Evolutionary conservation across 1,284 basidiomycete genomes (phyloP).

Genomic region (Ceratobasidium sp.): DNA sequence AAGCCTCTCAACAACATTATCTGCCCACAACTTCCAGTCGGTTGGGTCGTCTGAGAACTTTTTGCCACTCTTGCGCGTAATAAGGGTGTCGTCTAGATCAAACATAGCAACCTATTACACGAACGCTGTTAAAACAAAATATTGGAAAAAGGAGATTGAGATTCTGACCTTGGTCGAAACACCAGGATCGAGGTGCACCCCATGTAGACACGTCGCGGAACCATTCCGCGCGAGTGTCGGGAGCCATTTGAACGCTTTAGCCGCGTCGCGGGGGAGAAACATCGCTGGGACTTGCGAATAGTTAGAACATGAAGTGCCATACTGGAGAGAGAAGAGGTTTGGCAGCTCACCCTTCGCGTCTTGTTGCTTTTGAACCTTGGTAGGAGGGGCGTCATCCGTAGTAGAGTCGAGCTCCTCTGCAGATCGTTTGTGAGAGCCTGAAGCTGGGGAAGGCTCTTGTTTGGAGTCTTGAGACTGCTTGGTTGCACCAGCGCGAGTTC

Average conservation of each 20-base stretch:
- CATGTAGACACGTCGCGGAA: constrained; percentile 25
- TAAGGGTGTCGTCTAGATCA: constrained; percentile 90
- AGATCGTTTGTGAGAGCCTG: constrained; percentile 20
- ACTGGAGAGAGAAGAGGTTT: neutral
- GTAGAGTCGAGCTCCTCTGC: constrained; percentile 8
- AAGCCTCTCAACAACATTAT: constrained; percentile 73
- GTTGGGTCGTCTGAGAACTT: constrained; percentile 62
- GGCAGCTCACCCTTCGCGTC: neutral
- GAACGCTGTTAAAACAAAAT: too few species aligned
- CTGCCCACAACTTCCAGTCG: constrained; percentile 85
- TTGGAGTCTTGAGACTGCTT: neutral
- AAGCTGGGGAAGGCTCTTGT: neutral
- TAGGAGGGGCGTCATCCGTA: neutral
- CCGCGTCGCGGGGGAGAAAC: constrained; percentile 4
- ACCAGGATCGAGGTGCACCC: constrained; percentile 17
- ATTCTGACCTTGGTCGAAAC: constrained; percentile 19
- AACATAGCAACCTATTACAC: constrained; percentile 78
- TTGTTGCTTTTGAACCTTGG: constrained; percentile 29
- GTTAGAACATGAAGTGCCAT: neutral
- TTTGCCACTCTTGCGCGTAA: constrained; percentile 70
- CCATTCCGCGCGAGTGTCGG: constrained; percentile 14
- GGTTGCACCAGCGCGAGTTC: neutral
- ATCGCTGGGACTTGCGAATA: constrained; percentile 12
- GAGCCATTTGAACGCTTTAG: constrained; percentile 31
- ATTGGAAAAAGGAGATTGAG: neutral